Percentiles rank a stretch among this genome's conserved stretches.
These are phyloP conservation scores for Rhizopus arrhizus DNA, from an alignment of 371 early-diverging fungal genomes.

Conservation along the genomic window DNA sequence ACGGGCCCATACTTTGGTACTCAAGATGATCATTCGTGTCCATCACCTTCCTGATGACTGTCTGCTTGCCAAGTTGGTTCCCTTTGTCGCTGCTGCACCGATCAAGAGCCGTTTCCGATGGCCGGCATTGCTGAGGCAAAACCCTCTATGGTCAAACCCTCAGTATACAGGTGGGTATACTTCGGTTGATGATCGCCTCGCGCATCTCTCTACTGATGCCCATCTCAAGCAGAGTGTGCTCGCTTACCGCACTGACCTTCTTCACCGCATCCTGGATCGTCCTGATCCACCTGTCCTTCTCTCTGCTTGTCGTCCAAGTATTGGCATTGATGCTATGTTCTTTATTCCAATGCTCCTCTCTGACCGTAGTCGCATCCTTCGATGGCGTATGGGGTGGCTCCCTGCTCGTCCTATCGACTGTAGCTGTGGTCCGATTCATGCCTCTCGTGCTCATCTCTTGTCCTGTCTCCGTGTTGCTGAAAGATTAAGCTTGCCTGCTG, in stretches of 20 bases:
- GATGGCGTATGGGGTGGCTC: conserved; percentile 25
- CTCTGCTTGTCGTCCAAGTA: not conserved
- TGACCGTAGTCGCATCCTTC: conserved; percentile 10
- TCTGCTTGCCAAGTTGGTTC: not conserved
- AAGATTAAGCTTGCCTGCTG: not conserved
- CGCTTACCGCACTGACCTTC: not conserved
- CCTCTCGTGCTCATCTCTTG: conserved; percentile 3
- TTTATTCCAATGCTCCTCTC: not conserved
- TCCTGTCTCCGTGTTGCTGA: not conserved
- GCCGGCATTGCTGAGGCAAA: not conserved
- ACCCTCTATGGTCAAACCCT: not conserved
- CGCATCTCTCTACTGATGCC: not conserved
- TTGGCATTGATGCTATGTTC: conserved; percentile 3
- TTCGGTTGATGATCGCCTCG: not conserved
- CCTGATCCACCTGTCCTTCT: not conserved
- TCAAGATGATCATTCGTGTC: not conserved
- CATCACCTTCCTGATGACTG: not conserved
- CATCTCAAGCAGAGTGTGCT: not conserved
- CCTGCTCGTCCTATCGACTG: conserved; percentile 8
- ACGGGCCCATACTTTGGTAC: not conserved
- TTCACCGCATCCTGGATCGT: too few relatives aligned
- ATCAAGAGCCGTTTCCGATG: not conserved
- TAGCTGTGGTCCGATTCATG: conserved; percentile 9
- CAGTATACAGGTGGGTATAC: not conserved
- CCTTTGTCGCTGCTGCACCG: not conserved